These are phyloP conservation scores for Malus orientalis DNA, from an alignment of 306 rosid species.

Conservation along the genomic window DNA sequence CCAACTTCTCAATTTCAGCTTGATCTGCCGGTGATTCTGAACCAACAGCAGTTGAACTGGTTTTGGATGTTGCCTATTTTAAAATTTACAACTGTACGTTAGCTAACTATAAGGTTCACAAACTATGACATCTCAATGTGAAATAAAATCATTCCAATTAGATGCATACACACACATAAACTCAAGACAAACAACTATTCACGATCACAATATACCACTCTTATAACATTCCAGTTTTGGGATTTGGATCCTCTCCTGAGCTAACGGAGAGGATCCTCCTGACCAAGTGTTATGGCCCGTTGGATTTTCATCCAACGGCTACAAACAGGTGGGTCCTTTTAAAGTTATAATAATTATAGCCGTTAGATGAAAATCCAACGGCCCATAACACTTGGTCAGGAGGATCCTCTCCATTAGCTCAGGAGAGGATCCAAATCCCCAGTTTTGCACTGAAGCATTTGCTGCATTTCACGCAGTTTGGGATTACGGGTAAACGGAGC, in stretches of 20 bases:
- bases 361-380: no score
- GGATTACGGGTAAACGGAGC: background rate
- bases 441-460: background rate
- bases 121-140: background rate
- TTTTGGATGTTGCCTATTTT: constrained; percentile 52
- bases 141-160: background rate
- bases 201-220: background rate
- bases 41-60: constrained; percentile 38
- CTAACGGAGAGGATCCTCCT: no score
- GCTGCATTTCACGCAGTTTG: background rate
- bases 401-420: no score
- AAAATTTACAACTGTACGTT: background rate
- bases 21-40: constrained; percentile 38
- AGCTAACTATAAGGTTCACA: constrained; percentile 5
- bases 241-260: no score
- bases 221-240: background rate
- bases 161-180: background rate
- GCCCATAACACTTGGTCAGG: no score
- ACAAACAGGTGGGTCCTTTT: no score
- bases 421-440: no score
- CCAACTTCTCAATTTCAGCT: constrained; percentile 66
- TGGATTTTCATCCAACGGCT: no score
- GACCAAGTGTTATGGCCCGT: no score
- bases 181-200: background rate
- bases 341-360: no score